Evolutionary conservation across 169 alveolate genomes (phyloP).

Genomic region (Eimeria necatrix): DNA sequence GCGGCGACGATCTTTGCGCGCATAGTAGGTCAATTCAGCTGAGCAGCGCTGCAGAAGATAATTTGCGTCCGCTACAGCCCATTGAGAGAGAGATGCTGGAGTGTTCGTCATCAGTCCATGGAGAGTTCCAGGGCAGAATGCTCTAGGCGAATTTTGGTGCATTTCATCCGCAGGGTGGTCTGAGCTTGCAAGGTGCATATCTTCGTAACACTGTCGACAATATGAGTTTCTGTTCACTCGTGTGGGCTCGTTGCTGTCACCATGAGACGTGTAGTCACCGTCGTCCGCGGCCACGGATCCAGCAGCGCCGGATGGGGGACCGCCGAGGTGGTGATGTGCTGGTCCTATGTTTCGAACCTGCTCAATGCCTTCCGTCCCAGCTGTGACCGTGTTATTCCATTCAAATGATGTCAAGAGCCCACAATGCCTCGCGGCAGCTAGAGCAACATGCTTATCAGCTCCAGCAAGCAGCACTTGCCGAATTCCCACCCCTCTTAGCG

Average conservation of each 20-base stretch:
- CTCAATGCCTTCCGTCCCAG: neutral
- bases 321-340: neutral
- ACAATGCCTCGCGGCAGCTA: constrained; percentile 51
- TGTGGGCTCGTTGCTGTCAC: neutral
- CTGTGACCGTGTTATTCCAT: constrained; percentile 30
- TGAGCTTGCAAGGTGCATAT: neutral
- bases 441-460: constrained; percentile 53
- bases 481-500: constrained; percentile 47
- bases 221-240: neutral
- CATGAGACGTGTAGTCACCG: neutral
- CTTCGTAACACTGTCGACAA: constrained; percentile 49
- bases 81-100: constrained; percentile 54
- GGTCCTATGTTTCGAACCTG: constrained; percentile 9
- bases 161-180: neutral
- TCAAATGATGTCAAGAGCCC: constrained; percentile 50
- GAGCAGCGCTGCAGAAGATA: constrained; percentile 49
- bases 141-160: neutral
- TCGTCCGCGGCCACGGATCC: neutral
- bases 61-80: constrained; percentile 68
- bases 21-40: constrained; percentile 22
- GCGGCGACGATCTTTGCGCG: constrained; percentile 62
- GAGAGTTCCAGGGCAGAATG: constrained; percentile 13
- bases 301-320: neutral
- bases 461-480: constrained; percentile 65
- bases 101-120: constrained; percentile 66